Base-by-base conservation (phyloP, 176 grass and related monocot genomes). In the Aegilops longissima region DNA sequence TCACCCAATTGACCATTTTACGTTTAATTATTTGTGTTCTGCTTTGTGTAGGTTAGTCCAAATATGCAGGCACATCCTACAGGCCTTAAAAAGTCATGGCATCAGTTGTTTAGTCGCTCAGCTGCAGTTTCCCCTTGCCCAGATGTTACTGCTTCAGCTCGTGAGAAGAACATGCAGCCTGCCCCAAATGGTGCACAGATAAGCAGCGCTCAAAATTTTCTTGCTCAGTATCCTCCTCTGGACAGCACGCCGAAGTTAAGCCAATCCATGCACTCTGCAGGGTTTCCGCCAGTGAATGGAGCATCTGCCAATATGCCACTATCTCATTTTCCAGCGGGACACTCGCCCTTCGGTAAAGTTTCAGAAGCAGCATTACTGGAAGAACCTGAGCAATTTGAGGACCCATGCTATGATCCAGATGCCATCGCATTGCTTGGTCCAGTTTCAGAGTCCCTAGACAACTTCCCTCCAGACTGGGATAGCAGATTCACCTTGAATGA, bases 331-430 rank as follows among this genome's bases (percentile, higher is more conserved):
- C 81, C 76, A 65, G 56, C 82, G 88, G 92, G 82, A 86, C 90
- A 79, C 82, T 66, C 87, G 87, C 85, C 83, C 39, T 89, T 83
- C 73, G 76, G 71, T 82, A 86, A 93, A 79, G 90, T 92, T 42
- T 27, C 76, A 40, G 85, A 79, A 71, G 58, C 87, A 79, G 52
- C 87, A 33, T 56, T 90, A 45, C 36, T 66, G 51, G 94, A 94
- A 90, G 92, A 97, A 89, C 61, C 75, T 29, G 94, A 97, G 62
- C 88, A 85, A n/a, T 98, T 98, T 91, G 96, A 98, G 80, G 94
- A 98, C 80, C 94, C 96, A 9, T 95, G 88, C 83, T 94, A 92
- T 67, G 92, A 96, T 91, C 93, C 92, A 75, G 92, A 94, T 84
- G 83, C 86, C 58, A 92, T 92, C 12, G 86, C 90, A 29, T 94